phyloP scores from a whole-genome alignment of 2,329 filamentous ascomycete genomes.

The Aspergillus quadrilineatus region DNA sequence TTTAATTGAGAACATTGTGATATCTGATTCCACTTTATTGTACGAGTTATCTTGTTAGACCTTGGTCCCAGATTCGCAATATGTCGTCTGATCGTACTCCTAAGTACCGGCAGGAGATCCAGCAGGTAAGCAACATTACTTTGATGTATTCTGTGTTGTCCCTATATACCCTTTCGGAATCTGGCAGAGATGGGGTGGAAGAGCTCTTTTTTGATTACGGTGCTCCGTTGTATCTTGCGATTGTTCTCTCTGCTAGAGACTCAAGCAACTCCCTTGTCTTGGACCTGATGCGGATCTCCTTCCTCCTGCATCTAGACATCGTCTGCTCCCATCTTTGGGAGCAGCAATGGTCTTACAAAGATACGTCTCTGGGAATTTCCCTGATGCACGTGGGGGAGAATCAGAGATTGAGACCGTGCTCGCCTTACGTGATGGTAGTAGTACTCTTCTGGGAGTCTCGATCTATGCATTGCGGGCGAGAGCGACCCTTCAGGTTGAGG shows the following conservation, averaged over 20 bases:
- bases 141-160: not conserved
- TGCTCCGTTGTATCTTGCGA: too few species aligned
- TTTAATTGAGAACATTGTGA: not conserved
- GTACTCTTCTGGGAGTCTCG: not conserved
- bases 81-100: constrained; percentile 70
- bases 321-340: too few species aligned
- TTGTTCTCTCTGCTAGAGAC: too few species aligned
- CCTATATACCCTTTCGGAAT: not conserved
- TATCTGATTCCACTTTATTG: not conserved
- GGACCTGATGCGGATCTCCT: too few species aligned
- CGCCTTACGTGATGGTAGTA: not conserved
- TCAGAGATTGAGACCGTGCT: not conserved
- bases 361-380: too few species aligned
- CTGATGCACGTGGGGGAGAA: not conserved
- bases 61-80: constrained; percentile 28
- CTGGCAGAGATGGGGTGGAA: too few species aligned
- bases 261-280: too few species aligned
- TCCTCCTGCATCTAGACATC: too few species aligned
- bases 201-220: too few species aligned
- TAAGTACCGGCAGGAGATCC: constrained; percentile 98
- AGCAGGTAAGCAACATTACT: constrained; percentile 69
- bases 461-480: not conserved
- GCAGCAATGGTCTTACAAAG: too few species aligned
- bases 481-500: not conserved
- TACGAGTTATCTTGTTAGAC: not conserved